Evolutionary conservation across 1,139 yeast genomes (phyloP), one percentile per base, ranked within the genome.

Genomic region (Barnettozyma hawaiiensis): DNA sequence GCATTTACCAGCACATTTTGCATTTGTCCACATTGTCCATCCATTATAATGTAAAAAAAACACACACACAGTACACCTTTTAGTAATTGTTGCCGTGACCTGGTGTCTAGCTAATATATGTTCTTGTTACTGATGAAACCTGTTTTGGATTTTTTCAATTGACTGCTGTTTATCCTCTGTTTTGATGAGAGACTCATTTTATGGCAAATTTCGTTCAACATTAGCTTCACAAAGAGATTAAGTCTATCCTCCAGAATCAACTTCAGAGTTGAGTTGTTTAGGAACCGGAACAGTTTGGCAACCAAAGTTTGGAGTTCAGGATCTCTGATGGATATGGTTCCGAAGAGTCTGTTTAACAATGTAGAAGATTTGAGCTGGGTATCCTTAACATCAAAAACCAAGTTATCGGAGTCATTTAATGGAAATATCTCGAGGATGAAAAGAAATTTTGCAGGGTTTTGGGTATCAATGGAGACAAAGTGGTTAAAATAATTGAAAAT

Each of bases 341-440:
- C 51, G 39, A 55, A 54, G 2, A 55, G 22, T 5, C 22, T 23
- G 32, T 44, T 50, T 5, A 54, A 15, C 10, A 48, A 23, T 7
- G 42, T 36, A 18, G 41, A 45, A 2, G 39, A 22, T 5, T 31
- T 27, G 28, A 41, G 35, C 11, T 26, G n/a, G 10, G 44, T 32
- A 15, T 46, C 44, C 31, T 42, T 26, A 18, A 43, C 40, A 23
- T 48, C 52, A 41, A 51, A 52, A 5, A 53, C n/a, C 4, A 53
- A 31, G 16, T 49, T 21, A 8, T 24, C 27, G 11, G 46, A 26
- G 5, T 20, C 19, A 8, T 24, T 18, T 2, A 43, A 40, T 12
- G 59, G 59, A 37, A 49, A 53, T 11, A 55, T 47, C 31, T 55
- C 58, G 4, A 53, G 26, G 8, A 54, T 33, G 31, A 46, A 49